Evolutionary conservation across 768 basidiomycete genomes (phyloP).

Genomic region (Suillus sp.): DNA sequence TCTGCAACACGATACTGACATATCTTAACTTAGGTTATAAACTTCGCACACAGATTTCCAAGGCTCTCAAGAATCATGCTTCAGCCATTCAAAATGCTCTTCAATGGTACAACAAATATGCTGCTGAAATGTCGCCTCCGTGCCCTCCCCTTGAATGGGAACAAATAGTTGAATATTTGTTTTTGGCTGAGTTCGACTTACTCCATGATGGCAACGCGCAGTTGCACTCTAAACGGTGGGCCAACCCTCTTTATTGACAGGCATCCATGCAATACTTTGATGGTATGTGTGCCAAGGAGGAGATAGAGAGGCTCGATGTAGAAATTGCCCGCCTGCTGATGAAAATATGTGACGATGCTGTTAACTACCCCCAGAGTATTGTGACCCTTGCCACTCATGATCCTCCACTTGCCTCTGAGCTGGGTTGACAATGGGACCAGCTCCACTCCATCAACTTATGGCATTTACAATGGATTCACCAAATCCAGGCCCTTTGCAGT

Average conservation of each 20-base stretch:
- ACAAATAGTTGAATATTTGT: background rate
- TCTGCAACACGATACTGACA: background rate
- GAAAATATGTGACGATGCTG: slow-evolving; percentile 21
- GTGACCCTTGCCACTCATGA: slow-evolving; percentile 3
- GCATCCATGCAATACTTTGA: slow-evolving; percentile 19
- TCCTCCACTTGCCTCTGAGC: slow-evolving; percentile 16
- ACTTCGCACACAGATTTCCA: background rate
- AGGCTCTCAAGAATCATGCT: background rate
- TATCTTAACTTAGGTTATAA: background rate
- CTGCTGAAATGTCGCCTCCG: background rate
- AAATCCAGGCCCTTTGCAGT: slow-evolving; percentile 14
- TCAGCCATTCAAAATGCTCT: background rate
- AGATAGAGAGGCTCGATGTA: slow-evolving; percentile 25
- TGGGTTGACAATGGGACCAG: slow-evolving; percentile 12
- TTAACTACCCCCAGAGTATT: slow-evolving; percentile 6
- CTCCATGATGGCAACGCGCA: background rate
- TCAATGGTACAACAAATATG: background rate
- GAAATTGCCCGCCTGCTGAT: slow-evolving; percentile 26
- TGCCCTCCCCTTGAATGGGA: background rate
- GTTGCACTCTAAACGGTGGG: background rate
- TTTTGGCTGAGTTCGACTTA: background rate
- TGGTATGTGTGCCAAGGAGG: slow-evolving; percentile 24
- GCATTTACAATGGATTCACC: slow-evolving; percentile 14
- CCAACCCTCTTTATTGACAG: background rate
- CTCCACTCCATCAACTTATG: slow-evolving; percentile 1